Evolutionary conservation across 768 basidiomycete species (phyloP).

Genomic region (Termitomyces titanicus): DNA sequence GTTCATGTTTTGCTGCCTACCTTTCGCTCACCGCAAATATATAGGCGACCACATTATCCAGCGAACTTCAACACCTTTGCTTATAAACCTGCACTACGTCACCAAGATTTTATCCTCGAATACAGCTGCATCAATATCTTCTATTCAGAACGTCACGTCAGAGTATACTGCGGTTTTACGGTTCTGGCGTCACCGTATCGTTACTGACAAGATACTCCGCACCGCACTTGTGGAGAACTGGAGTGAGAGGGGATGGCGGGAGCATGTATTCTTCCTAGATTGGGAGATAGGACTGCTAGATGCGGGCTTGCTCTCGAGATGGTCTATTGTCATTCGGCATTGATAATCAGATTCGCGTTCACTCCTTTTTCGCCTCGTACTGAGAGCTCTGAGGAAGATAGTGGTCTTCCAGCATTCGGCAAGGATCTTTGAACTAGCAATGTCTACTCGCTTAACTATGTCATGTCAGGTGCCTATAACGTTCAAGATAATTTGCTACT

Average conservation of each 20-base stretch:
- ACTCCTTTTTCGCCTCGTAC: neutral
- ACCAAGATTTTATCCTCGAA: constrained; percentile 30
- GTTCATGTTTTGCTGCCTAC: constrained; percentile 40
- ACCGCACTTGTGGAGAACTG: constrained; percentile 24
- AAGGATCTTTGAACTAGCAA: too few species aligned
- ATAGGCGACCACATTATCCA: constrained; percentile 5
- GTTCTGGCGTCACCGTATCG: constrained; percentile 21
- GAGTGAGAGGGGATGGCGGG: constrained; percentile 38
- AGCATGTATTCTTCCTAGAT: constrained; percentile 39
- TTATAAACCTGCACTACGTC: constrained; percentile 33
- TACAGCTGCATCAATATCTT: constrained; percentile 26
- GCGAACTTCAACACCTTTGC: constrained; percentile 35
- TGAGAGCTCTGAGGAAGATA: too few species aligned
- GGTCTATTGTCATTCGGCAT: constrained; percentile 36
- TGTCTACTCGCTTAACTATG: too few species aligned
- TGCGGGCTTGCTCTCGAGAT: constrained; percentile 41
- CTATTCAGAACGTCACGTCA: constrained; percentile 36
- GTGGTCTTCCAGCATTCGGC: too few species aligned
- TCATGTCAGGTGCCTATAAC: too few species aligned
- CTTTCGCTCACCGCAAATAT: constrained; percentile 34
- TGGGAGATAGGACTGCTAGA: constrained; percentile 53
- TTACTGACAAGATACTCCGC: constrained; percentile 23
- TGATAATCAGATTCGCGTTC: constrained; percentile 2
- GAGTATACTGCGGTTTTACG: constrained; percentile 26
- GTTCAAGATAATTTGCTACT: too few species aligned